These are phyloP conservation scores for Gaertneriomyces semiglobifer DNA, from an alignment of 192 early-diverging fungal species.

Conservation along the genomic window DNA sequence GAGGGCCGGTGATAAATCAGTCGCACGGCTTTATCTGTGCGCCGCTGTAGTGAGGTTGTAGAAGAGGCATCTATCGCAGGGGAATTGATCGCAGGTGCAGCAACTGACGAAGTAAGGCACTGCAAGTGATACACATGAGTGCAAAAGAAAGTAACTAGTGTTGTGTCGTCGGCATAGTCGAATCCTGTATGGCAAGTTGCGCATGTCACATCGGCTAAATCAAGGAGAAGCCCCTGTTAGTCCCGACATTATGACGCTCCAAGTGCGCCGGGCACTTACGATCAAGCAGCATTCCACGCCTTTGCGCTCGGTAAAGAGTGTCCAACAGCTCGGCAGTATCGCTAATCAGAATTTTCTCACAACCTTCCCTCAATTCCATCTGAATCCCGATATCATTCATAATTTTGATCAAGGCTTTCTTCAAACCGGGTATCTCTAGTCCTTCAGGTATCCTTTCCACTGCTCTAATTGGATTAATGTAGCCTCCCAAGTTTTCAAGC, in stretches of 20 bases:
- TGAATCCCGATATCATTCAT: constrained; percentile 85
- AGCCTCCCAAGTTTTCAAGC: constrained; percentile 82
- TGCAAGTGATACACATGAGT: constrained; percentile 81
- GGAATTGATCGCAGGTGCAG: neutral
- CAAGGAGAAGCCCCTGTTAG: constrained; percentile 10
- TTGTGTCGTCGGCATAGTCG: constrained; percentile 29
- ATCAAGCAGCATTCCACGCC: constrained; percentile 22
- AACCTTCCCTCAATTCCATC: constrained; percentile 85
- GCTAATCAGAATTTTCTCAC: constrained; percentile 81
- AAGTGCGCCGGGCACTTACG: constrained; percentile 3
- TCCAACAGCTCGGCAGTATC: constrained; percentile 78
- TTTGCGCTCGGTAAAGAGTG: constrained; percentile 26
- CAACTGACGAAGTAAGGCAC: constrained; percentile 54
- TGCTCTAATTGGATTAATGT: constrained; percentile 79
- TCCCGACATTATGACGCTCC: neutral
- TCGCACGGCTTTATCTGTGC: neutral
- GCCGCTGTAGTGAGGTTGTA: neutral
- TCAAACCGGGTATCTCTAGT: constrained; percentile 77
- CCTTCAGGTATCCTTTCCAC: constrained; percentile 77
- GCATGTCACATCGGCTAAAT: constrained; percentile 22
- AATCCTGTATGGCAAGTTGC: constrained; percentile 29
- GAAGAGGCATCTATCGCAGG: neutral
- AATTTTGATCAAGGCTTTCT: constrained; percentile 78
- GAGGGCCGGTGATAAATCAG: too few species aligned
- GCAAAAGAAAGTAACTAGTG: constrained; percentile 82